Base-by-base conservation (phyloP, 192 early-diverging fungal species). In the Backusella tarrabulga region DNA sequence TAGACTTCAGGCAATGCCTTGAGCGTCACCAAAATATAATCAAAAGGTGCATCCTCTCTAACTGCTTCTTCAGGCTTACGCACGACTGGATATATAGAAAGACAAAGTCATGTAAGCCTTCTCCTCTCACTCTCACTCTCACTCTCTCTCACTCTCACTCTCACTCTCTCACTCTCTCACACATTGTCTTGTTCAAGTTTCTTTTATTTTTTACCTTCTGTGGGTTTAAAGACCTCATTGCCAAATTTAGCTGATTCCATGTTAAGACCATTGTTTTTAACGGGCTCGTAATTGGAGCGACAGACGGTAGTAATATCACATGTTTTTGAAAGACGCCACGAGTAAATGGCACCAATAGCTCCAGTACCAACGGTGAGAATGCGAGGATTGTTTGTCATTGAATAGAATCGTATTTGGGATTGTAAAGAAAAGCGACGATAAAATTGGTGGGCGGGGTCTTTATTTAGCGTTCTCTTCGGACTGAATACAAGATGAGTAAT, bases 1-100 rank as follows among this genome's bases (percentile, higher is more conserved):
- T 85, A 84, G 0, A 90, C 74, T 34, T 89, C 85, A 35, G 92
- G 91, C 68, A 93, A 68, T 42, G 91, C 90, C 78, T 93, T 93
- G 77, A 91, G 86, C 70, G 88, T 90, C 0, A 93, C 81, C 7
- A 93, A 34, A 19, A 92, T 80, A 41, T 78, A 92, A 81, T 91
- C 91, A 40, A 84, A 93, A 3, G 67, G 67, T 6, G 83, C 70
- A 9, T 29, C 56, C 14, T 87, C 77, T 17, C 76, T 74, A 0
- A 86, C 87, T 2, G 89, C 83, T 67, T 88, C 89, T 0, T 77
- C 76, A 2, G 83, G 77, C 3, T 75, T 83, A 14, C 73, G 44
- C 6, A 87, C 83, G 9, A 91, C 89, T 67, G 40, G 1, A 72
- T 44, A 6, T 40, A 15, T 71, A 34, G 12, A 71, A 34, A 9